Conservation (phyloP, 805 yeast genomes). For the Scheffersomyces lignosus region DNA sequence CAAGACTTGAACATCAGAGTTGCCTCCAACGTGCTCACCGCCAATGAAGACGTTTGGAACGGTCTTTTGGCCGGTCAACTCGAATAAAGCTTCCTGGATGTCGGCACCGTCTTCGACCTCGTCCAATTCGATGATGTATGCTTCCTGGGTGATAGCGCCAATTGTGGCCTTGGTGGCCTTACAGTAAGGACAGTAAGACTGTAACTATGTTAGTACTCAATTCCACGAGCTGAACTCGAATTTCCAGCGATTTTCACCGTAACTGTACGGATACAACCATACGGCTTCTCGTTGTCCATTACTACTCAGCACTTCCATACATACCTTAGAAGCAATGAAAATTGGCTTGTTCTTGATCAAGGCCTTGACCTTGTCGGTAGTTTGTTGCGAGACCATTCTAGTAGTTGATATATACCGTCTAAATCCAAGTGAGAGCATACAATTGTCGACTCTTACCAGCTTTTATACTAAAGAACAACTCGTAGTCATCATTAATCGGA, state of each 20-base stretch:
- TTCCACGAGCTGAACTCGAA: too few relatives aligned
- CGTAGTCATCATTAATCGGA: too few relatives aligned
- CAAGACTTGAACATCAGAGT: slow-evolving; percentile 80
- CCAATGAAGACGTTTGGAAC: slow-evolving; percentile 91
- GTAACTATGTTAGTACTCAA: too few relatives aligned
- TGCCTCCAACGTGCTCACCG: slow-evolving; percentile 95
- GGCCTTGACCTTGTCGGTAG: slow-evolving; percentile 56
- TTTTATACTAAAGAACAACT: too few relatives aligned
- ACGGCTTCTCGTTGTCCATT: too few relatives aligned
- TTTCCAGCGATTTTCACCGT: too few relatives aligned
- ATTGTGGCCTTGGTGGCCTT: slow-evolving; percentile 45
- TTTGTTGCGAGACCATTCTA: slow-evolving; percentile 59
- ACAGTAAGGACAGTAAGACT: slow-evolving; percentile 47
- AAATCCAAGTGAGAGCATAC: background rate
- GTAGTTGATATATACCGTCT: slow-evolving; percentile 20
- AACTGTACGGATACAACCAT: too few relatives aligned
- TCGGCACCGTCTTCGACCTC: slow-evolving; percentile 68
- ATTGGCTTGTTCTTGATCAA: slow-evolving; percentile 66
- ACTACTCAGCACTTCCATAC: slow-evolving; percentile 25
- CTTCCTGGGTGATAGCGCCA: slow-evolving; percentile 40
- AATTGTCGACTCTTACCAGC: too few relatives aligned
- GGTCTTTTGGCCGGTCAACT: slow-evolving; percentile 85
- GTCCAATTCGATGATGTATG: slow-evolving; percentile 58
- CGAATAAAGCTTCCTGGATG: slow-evolving; percentile 73
- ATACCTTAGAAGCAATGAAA: slow-evolving; percentile 79